phyloP scores from a whole-genome alignment of 2,329 filamentous ascomycete species.

The Verticillium albo-atrum region DNA sequence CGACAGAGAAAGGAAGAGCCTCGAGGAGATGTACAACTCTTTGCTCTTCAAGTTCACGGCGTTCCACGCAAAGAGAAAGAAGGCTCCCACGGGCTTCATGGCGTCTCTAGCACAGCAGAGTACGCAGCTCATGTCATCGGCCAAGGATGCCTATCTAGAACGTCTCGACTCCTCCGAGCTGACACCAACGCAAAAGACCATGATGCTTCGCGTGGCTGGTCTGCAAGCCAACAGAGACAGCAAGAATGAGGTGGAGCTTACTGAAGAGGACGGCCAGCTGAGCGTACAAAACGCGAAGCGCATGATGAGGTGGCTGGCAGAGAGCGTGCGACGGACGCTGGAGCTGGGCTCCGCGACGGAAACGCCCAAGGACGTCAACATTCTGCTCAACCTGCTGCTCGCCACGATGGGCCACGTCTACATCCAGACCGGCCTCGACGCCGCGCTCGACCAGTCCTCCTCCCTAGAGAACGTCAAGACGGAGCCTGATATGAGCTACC shows the following conservation, averaged over 20 bases:
- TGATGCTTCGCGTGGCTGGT: constrained; percentile 85
- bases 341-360: constrained; percentile 86
- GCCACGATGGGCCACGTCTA: constrained; percentile 84
- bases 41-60: constrained; percentile 94
- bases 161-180: constrained; percentile 85
- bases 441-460: constrained; percentile 67
- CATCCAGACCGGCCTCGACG: constrained; percentile 62
- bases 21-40: constrained; percentile 84
- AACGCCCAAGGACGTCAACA: constrained; percentile 88
- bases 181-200: constrained; percentile 80
- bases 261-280: constrained; percentile 81
- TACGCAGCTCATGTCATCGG: constrained; percentile 80
- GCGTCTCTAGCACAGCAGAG: constrained; percentile 86
- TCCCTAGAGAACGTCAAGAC: constrained; percentile 73
- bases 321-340: constrained; percentile 85
- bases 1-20: constrained; percentile 61
- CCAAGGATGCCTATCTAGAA: constrained; percentile 87
- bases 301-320: constrained; percentile 96
- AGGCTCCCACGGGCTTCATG: constrained; percentile 87
- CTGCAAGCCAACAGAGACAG: constrained; percentile 70
- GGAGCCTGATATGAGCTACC: constrained; percentile 83
- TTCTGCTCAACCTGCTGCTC: constrained; percentile 77
- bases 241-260: constrained; percentile 84
- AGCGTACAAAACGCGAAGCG: constrained; percentile 87
- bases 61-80: constrained; percentile 87